Percentiles rank a stretch among this genome's conserved stretches.
Evolutionary conservation across 164 flowering plant species (phyloP).

Genomic region (Aristolochia californica): DNA sequence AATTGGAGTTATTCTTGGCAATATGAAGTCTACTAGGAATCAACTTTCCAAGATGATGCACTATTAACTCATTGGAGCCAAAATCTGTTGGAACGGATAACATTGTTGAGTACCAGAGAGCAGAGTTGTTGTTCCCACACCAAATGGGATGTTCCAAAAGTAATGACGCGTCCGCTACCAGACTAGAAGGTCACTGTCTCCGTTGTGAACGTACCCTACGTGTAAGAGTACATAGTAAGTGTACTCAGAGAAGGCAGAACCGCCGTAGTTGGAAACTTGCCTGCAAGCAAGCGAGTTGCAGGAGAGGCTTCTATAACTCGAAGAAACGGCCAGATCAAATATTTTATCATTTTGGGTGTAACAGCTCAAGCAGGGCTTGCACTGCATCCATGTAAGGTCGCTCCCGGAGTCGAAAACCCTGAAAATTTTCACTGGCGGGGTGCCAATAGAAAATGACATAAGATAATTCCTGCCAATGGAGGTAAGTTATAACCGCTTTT

Average conservation of each 20-base stretch:
- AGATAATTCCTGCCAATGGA: constrained; percentile 49
- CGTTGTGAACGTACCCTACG: constrained; percentile 22
- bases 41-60: too few species aligned
- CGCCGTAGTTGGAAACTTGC: background rate
- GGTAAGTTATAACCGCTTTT: constrained; percentile 2
- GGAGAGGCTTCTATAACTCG: constrained; percentile 26
- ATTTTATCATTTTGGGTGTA: constrained; percentile 44
- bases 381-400: constrained; percentile 82
- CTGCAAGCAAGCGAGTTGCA: constrained; percentile 26
- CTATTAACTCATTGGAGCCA: too few species aligned
- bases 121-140: too few species aligned
- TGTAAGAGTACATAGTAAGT: constrained; percentile 24
- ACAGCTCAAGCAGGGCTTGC: constrained; percentile 60
- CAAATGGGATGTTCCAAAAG: too few species aligned
- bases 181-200: constrained; percentile 34
- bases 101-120: too few species aligned
- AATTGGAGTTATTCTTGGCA: too few species aligned
- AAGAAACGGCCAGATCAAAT: constrained; percentile 27
- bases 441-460: constrained; percentile 53
- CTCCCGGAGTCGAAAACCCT: constrained; percentile 85
- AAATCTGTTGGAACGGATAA: too few species aligned
- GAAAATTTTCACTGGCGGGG: constrained; percentile 37
- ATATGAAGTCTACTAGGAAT: too few species aligned
- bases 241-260: constrained; percentile 13
- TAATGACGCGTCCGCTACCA: background rate